A percentile compares a stretch with the other conserved stretches of the same genome.
Conservation (phyloP, 1,284 basidiomycete genomes). For the Apiotrichum laibachii region DNA sequence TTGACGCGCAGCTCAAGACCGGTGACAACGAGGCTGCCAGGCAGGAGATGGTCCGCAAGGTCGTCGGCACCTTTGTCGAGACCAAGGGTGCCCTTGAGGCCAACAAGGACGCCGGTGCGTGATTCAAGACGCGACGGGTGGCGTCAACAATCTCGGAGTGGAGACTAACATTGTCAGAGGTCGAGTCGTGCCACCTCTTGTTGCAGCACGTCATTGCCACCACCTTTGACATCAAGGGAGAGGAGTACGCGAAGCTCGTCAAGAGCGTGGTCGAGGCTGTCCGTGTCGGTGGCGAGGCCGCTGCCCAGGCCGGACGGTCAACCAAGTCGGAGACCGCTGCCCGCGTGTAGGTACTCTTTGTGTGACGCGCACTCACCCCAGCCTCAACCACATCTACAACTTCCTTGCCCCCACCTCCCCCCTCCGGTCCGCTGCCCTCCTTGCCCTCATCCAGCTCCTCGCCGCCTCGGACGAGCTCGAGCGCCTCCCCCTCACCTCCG, state of each 20-base stretch:
- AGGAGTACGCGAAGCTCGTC: constrained; percentile 34
- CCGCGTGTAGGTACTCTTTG: constrained; percentile 40
- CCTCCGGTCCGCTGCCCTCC: constrained; percentile 65
- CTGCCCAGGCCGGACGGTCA: constrained; percentile 30
- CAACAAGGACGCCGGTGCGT: constrained; percentile 44
- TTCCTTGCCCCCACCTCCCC: constrained; percentile 67
- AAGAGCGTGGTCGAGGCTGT: constrained; percentile 41
- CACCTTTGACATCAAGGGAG: constrained; percentile 32
- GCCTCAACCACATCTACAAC: constrained; percentile 86
- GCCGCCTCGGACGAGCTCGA: constrained; percentile 59
- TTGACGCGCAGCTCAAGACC: constrained; percentile 59
- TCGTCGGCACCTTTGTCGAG: constrained; percentile 39
- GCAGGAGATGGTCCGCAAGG: constrained; percentile 33
- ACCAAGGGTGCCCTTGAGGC: constrained; percentile 46
- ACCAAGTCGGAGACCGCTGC: constrained; percentile 42
- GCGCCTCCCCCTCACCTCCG: constrained; percentile 62
- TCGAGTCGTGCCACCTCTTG: constrained; percentile 45
- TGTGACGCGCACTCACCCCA: constrained; percentile 44
- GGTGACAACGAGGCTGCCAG: constrained; percentile 55
- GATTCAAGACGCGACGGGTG: background rate
- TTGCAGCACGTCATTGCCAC: constrained; percentile 38
- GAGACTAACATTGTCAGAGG: constrained; percentile 28
- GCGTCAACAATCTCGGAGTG: background rate
- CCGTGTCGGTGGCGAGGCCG: constrained; percentile 39
- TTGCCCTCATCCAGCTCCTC: constrained; percentile 62